phyloP scores from a whole-genome alignment of 2,329 filamentous ascomycete genomes.

The Fusarium sublunatum region DNA sequence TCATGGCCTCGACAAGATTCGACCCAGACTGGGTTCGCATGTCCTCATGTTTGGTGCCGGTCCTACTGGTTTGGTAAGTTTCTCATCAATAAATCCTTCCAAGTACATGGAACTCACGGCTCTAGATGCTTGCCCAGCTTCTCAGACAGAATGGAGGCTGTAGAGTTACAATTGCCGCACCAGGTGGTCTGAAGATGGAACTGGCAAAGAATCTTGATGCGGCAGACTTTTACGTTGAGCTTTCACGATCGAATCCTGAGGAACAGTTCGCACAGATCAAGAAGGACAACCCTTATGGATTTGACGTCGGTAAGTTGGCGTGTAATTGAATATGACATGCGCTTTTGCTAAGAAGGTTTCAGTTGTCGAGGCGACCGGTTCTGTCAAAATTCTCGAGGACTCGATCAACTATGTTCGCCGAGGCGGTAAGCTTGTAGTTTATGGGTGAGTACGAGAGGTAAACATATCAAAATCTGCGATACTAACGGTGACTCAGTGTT shows the following conservation, averaged over 20 bases:
- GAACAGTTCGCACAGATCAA: slow-evolving; percentile 72
- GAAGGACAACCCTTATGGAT: slow-evolving; percentile 75
- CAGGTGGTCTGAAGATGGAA: slow-evolving; percentile 76
- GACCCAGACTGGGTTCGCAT: slow-evolving; percentile 71
- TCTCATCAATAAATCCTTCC: background rate
- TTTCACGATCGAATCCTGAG: slow-evolving; percentile 64
- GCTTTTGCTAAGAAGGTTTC: slow-evolving; percentile 23
- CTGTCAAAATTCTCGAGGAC: slow-evolving; percentile 74
- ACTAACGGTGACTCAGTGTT: slow-evolving; percentile 57
- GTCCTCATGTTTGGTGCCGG: slow-evolving; percentile 75
- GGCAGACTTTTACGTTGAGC: slow-evolving; percentile 65
- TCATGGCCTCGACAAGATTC: slow-evolving; percentile 76
- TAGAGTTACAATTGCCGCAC: slow-evolving; percentile 76
- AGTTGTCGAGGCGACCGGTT: slow-evolving; percentile 77
- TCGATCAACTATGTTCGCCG: slow-evolving; percentile 77
- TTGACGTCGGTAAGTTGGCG: slow-evolving; percentile 67
- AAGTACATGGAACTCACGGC: background rate
- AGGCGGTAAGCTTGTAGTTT: slow-evolving; percentile 77
- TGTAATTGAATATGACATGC: background rate
- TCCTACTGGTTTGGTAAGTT: slow-evolving; percentile 70
- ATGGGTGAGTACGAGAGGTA: slow-evolving; percentile 55
- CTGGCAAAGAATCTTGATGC: slow-evolving; percentile 69
- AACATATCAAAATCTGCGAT: background rate
- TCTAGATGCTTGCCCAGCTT: slow-evolving; percentile 67
- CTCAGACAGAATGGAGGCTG: slow-evolving; percentile 74